Evolutionary conservation across 2,329 filamentous ascomycete genomes (phyloP).

Genomic region (Botrytis aclada): DNA sequence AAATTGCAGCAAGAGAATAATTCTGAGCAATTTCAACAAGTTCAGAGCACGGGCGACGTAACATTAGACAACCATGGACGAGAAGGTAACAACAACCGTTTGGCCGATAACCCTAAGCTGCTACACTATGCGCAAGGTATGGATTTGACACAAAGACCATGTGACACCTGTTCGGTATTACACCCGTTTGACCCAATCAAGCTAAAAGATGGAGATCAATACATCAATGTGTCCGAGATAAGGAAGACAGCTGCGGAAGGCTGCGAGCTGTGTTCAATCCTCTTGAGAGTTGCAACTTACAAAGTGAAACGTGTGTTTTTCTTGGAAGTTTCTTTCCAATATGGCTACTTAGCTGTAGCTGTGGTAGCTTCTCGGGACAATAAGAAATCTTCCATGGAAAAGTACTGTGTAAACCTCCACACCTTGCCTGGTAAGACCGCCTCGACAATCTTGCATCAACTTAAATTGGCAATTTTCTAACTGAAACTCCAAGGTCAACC

Average conservation of each 20-base stretch:
- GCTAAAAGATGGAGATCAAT: neutral
- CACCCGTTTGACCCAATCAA: neutral
- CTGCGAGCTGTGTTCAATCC: neutral
- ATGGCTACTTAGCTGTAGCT: neutral
- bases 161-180: neutral
- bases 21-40: neutral
- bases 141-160: neutral
- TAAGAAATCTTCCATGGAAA: neutral
- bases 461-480: neutral
- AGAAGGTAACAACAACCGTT: neutral
- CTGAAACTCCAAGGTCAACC: neutral
- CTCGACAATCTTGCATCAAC: neutral
- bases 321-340: neutral
- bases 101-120: neutral
- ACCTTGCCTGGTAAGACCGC: neutral
- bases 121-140: neutral
- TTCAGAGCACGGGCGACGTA: neutral
- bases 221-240: neutral
- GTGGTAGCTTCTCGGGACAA: neutral
- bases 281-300: neutral
- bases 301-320: neutral
- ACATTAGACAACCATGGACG: neutral
- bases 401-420: neutral
- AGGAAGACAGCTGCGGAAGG: neutral
- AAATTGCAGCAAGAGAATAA: neutral